These are phyloP conservation scores for Nicotiana paniculata DNA, from an alignment of 257 asterid genomes.

Conservation along the genomic window DNA sequence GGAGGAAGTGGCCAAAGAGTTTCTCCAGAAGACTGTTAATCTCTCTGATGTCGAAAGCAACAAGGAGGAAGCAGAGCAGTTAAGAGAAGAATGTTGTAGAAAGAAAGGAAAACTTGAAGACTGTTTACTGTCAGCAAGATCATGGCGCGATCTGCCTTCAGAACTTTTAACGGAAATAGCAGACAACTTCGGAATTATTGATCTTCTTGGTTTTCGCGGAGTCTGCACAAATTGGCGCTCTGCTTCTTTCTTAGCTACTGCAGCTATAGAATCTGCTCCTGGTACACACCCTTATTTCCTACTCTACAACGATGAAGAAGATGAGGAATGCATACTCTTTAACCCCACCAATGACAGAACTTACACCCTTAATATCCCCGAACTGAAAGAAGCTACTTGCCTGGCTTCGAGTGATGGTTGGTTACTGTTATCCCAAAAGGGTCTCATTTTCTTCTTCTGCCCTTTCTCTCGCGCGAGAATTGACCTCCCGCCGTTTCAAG, in stretches of 20 bases:
- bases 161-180: slow-evolving; percentile 22
- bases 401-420: slow-evolving; percentile 27
- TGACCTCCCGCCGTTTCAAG: slow-evolving; percentile 17
- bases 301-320: not conserved
- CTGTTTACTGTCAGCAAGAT: not conserved
- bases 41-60: not conserved
- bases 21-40: too few relatives aligned
- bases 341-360: not conserved
- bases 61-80: too few relatives aligned
- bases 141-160: slow-evolving; percentile 22
- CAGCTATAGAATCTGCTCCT: slow-evolving; percentile 7
- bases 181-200: slow-evolving; percentile 5
- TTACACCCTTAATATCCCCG: slow-evolving; percentile 16
- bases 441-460: slow-evolving; percentile 29
- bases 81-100: too few relatives aligned
- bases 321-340: not conserved
- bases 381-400: slow-evolving; percentile 18
- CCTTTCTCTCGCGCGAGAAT: slow-evolving; percentile 24
- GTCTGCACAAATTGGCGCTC: slow-evolving; percentile 24
- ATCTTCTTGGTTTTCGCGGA: slow-evolving; percentile 21
- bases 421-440: slow-evolving; percentile 17
- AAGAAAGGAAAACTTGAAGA: too few relatives aligned
- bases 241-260: slow-evolving; percentile 18
- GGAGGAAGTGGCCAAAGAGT: too few relatives aligned
- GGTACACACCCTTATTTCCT: slow-evolving; percentile 6